phyloP scores from a whole-genome alignment of 2,329 filamentous ascomycete species.

The Beauveria asiatica region DNA sequence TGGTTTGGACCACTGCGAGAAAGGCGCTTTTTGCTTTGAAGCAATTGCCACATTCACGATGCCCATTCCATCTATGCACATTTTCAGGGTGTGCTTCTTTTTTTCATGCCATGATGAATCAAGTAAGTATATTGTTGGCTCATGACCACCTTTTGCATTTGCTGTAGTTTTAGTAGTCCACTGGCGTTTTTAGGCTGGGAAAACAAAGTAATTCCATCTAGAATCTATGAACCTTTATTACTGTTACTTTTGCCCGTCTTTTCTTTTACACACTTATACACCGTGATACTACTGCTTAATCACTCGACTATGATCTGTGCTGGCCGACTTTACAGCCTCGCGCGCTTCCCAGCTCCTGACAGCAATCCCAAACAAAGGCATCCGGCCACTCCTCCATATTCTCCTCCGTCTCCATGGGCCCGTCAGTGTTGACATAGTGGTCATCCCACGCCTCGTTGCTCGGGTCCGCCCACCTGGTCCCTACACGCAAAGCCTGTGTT shows the following conservation, averaged over 20 bases:
- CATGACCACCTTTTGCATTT: neutral
- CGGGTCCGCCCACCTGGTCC: slow-evolving; percentile 3
- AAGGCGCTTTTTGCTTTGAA: neutral
- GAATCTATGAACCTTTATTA: neutral
- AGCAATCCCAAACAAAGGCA: slow-evolving; percentile 19
- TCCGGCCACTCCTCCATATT: slow-evolving; percentile 11
- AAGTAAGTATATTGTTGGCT: slow-evolving; percentile 9
- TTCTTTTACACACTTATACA: neutral
- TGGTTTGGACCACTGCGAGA: slow-evolving; percentile 5
- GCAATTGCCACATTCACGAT: neutral
- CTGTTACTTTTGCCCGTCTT: neutral
- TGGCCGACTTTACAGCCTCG: slow-evolving; percentile 12
- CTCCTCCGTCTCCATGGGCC: slow-evolving; percentile 14
- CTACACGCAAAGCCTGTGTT: neutral
- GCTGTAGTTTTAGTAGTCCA: slow-evolving; percentile 10
- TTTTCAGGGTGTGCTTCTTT: slow-evolving; percentile 2
- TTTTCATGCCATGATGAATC: slow-evolving; percentile 1
- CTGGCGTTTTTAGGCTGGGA: slow-evolving; percentile 7
- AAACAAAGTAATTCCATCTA: slow-evolving; percentile 10
- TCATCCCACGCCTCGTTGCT: slow-evolving; percentile 13
- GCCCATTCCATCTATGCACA: slow-evolving; percentile 3
- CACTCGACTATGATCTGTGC: neutral
- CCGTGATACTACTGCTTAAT: too few species aligned
- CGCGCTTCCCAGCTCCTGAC: slow-evolving; percentile 1
- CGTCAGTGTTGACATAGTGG: slow-evolving; percentile 10